Evolutionary conservation across 805 yeast genomes (phyloP).

Genomic region (Teunomyces panamensis): DNA sequence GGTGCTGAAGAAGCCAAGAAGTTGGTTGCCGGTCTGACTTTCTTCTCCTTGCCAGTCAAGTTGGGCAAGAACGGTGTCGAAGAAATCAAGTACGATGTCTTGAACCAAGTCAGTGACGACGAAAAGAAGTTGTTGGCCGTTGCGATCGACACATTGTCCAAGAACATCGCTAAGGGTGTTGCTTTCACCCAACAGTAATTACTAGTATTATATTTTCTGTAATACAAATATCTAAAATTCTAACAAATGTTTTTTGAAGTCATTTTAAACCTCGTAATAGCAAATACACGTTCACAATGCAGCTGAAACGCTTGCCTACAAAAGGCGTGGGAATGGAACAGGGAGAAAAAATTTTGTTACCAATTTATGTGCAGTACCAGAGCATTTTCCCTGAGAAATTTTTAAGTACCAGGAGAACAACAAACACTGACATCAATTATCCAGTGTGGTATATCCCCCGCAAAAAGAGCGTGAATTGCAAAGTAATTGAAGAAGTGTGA

Average conservation of each 20-base stretch:
- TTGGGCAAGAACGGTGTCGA: slow-evolving; percentile 55
- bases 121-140: slow-evolving; percentile 56
- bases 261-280: too few species aligned
- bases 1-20: slow-evolving; percentile 53
- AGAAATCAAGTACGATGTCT: slow-evolving; percentile 51
- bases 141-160: slow-evolving; percentile 52
- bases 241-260: too few species aligned
- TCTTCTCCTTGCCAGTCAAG: slow-evolving; percentile 62
- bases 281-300: neutral
- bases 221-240: too few species aligned
- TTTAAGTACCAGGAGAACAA: slow-evolving; percentile 2
- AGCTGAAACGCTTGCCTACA: neutral
- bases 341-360: neutral
- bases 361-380: neutral
- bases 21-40: slow-evolving; percentile 43
- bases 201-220: neutral
- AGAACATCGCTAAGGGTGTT: slow-evolving; percentile 59
- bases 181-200: slow-evolving; percentile 36
- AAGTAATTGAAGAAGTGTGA: slow-evolving; percentile 1
- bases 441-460: neutral
- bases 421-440: neutral
- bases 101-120: slow-evolving; percentile 45
- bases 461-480: neutral
- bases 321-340: neutral
- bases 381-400: neutral